phyloP scores from a whole-genome alignment of 1,284 basidiomycete genomes.

The Vanrija sp. region DNA sequence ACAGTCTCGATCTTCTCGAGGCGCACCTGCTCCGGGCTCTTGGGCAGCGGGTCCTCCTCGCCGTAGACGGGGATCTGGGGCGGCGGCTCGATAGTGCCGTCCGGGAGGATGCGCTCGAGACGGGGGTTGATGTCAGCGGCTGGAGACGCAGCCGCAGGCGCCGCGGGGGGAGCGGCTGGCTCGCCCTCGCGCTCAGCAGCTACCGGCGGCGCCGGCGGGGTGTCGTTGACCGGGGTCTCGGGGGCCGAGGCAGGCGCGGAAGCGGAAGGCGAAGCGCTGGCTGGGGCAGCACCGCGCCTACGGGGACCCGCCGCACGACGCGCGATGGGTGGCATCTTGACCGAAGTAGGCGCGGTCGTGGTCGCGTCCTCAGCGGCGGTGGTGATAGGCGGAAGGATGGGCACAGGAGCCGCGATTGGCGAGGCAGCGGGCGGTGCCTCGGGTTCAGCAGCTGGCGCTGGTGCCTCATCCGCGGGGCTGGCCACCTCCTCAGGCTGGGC shows the following conservation, averaged over 20 bases:
- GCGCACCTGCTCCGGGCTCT: conserved; percentile 24
- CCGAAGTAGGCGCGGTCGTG: conserved; percentile 19
- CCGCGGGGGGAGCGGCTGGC: neutral
- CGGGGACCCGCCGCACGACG: conserved; percentile 40
- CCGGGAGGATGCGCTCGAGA: conserved; percentile 15
- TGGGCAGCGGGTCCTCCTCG: conserved; percentile 34
- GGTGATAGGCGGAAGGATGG: too few species aligned
- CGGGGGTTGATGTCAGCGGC: neutral
- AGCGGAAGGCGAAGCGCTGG: conserved; percentile 2
- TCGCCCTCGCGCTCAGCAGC: neutral
- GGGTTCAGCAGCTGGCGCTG: neutral
- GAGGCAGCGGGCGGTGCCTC: neutral
- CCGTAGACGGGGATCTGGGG: conserved; percentile 40
- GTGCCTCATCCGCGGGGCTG: neutral
- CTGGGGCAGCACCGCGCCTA: conserved; percentile 19
- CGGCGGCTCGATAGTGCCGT: conserved; percentile 33
- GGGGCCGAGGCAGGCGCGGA: neutral
- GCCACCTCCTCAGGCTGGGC: conserved; percentile 5
- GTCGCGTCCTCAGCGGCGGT: neutral
- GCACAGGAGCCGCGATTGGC: neutral
- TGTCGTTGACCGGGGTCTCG: neutral
- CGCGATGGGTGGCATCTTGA: conserved; percentile 41
- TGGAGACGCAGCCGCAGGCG: conserved; percentile 3
- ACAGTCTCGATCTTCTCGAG: conserved; percentile 15
- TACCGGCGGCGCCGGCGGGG: neutral